Base-by-base conservation (phyloP, 2,329 filamentous ascomycete genomes). In the Fusarium cicatricum region DNA sequence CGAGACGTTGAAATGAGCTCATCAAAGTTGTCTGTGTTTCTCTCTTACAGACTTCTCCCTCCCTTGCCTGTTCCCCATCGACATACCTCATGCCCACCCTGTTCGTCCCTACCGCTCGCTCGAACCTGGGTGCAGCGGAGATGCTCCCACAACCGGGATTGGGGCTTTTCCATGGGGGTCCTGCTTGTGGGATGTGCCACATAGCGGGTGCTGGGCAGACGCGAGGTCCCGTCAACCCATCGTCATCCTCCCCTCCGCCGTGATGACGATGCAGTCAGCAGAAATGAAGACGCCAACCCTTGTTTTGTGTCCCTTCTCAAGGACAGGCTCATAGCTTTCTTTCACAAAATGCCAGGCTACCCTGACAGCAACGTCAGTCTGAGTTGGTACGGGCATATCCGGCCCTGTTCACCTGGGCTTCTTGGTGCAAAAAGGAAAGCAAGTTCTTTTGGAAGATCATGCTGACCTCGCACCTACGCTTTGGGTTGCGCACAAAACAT, bases 151-250 rank as follows among this genome's bases (percentile, higher is more conserved):
- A 36, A 45, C 28, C 45, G 39, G n/a, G 40, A 36, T 23, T 54
- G 31, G 34, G 17, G 17, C 40, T 42, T 39, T 17, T 38, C 8
- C 19, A 15, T 23, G 21, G 42, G 31, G 26, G 21, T n/a, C n/a
- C n/a, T n/a, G 43, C 46, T 50, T 55, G 55, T 48, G 46, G 34
- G 53, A 45, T 33, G 51, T 62, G 55, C 48, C 46, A 62, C 48
- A 43, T 43, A 39, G 36, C 52, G 40, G 37, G 45, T n/a, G 37
- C 12, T 19, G 11, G 33, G 33, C 17, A 39, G 52, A 48, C 32
- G 37, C 29, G 45, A 43, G 40, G 41, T 37, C 39, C 48, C 42
- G 38, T 65, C 41, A 55, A 54, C 46, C 4, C 44, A 48, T 44
- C 59, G 55, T 63, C 46, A 62, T 63, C 19, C 33, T 38, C 32